phyloP scores from a whole-genome alignment of 352 stramenopile genomes.

The Phytophthora vignae region DNA sequence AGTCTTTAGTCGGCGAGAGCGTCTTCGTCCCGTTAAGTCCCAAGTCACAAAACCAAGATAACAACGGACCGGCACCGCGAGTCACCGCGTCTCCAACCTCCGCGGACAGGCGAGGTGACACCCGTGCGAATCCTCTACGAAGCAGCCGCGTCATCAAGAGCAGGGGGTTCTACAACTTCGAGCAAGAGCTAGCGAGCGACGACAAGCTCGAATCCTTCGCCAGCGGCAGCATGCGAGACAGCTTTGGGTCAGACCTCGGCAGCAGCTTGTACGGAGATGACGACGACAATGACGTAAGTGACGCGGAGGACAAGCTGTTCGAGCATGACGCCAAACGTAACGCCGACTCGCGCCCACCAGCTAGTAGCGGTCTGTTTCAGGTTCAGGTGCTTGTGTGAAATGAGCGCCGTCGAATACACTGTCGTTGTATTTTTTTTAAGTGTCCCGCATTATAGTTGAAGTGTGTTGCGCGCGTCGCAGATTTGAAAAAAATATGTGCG shows the following conservation, averaged over 20 bases:
- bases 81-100: slow-evolving; percentile 51
- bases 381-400: slow-evolving; percentile 70
- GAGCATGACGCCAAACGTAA: slow-evolving; percentile 7
- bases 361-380: slow-evolving; percentile 60
- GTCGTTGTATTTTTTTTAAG: slow-evolving; percentile 8
- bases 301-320: slow-evolving; percentile 23
- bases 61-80: slow-evolving; percentile 29
- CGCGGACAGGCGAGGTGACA: slow-evolving; percentile 16
- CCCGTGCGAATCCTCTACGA: slow-evolving; percentile 41
- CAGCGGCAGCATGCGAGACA: slow-evolving; percentile 26
- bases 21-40: slow-evolving; percentile 70
- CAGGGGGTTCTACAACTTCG: slow-evolving; percentile 77
- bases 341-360: slow-evolving; percentile 11
- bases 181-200: slow-evolving; percentile 34
- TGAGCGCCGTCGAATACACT: slow-evolving; percentile 1
- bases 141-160: slow-evolving; percentile 81
- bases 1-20: slow-evolving; percentile 73
- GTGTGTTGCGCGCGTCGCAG: slow-evolving; percentile 38
- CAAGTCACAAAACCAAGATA: slow-evolving; percentile 29
- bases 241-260: slow-evolving; percentile 27
- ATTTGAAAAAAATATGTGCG: slow-evolving; percentile 12
- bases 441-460: slow-evolving; percentile 2
- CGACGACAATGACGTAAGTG: slow-evolving; percentile 26
- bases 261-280: slow-evolving; percentile 39
- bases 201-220: slow-evolving; percentile 20